These are phyloP conservation scores for Saccharomyces hybrid DNA, from an alignment of 1,139 yeast genomes.

Conservation along the genomic window DNA sequence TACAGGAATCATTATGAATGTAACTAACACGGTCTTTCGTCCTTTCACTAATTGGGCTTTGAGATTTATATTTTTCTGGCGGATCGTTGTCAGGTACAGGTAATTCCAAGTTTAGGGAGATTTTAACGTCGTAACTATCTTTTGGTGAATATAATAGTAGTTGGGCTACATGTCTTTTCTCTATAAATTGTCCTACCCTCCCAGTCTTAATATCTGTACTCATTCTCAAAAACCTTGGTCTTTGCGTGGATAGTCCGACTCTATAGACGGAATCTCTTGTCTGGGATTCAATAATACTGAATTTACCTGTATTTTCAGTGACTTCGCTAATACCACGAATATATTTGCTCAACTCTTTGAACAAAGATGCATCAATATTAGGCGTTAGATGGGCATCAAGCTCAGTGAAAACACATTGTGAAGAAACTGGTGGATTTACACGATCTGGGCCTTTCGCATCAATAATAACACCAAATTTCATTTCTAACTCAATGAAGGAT, in stretches of 20 bases:
- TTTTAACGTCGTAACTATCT: slow-evolving; percentile 65
- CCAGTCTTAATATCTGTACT: slow-evolving; percentile 63
- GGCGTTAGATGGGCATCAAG: slow-evolving; percentile 58
- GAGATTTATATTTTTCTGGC: slow-evolving; percentile 41
- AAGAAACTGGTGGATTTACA: slow-evolving; percentile 60
- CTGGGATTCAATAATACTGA: slow-evolving; percentile 35
- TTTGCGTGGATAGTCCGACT: slow-evolving; percentile 35
- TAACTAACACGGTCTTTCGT: slow-evolving; percentile 58
- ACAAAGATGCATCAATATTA: slow-evolving; percentile 63
- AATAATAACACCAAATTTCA: slow-evolving; percentile 72
- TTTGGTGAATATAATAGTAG: slow-evolving; percentile 69
- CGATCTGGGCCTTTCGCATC: slow-evolving; percentile 51
- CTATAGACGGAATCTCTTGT: slow-evolving; percentile 37
- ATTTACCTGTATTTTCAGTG: slow-evolving; percentile 39
- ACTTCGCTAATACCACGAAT: slow-evolving; percentile 48
- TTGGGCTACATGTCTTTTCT: slow-evolving; percentile 65
- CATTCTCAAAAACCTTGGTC: slow-evolving; percentile 55
- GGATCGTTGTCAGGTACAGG: slow-evolving; percentile 52
- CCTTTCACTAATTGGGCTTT: slow-evolving; percentile 48
- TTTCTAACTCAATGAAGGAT: slow-evolving; percentile 65
- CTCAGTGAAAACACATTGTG: slow-evolving; percentile 60
- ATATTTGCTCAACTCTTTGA: slow-evolving; percentile 49
- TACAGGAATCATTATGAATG: slow-evolving; percentile 60
- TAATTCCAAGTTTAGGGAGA: slow-evolving; percentile 68
- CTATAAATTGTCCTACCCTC: slow-evolving; percentile 57